phyloP scores from a whole-genome alignment of 2,329 filamentous ascomycete species.

The Dactylellina leptospora region DNA sequence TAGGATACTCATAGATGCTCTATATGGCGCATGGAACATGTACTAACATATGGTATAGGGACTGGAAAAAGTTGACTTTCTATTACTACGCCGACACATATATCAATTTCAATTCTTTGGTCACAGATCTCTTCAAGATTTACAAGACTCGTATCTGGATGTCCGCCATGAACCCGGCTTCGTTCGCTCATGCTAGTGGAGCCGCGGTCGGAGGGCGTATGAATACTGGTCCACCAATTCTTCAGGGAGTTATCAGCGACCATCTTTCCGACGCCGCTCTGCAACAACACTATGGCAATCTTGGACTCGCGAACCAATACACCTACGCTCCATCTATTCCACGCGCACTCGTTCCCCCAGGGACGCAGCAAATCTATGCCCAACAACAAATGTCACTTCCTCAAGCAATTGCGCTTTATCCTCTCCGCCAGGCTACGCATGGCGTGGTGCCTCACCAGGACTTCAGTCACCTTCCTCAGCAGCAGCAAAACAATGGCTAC shows the following conservation, averaged over 20 bases:
- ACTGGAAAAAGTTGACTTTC: conserved; percentile 98
- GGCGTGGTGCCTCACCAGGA: conserved; percentile 49
- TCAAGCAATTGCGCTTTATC: conserved; percentile 41
- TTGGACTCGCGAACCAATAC: conserved; percentile 34
- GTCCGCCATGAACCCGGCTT: conserved; percentile 97
- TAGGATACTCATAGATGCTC: conserved; percentile 66
- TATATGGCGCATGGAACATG: neutral
- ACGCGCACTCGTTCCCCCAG: conserved; percentile 45
- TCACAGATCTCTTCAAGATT: conserved; percentile 97
- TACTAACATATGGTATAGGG: conserved; percentile 67
- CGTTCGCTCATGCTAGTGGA: conserved; percentile 80
- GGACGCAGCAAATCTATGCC: conserved; percentile 49
- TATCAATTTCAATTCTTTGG: conserved; percentile 98
- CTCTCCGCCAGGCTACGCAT: conserved; percentile 44
- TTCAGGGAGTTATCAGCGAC: conserved; percentile 49
- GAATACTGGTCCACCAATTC: conserved; percentile 45
- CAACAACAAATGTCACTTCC: conserved; percentile 50
- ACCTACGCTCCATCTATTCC: conserved; percentile 47
- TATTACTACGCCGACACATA: conserved; percentile 99
- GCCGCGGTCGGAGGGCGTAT: conserved; percentile 22
- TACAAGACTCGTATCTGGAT: conserved; percentile 99
- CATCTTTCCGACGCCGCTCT: conserved; percentile 46
- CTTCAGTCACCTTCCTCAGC: conserved; percentile 52
- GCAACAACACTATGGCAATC: conserved; percentile 49
- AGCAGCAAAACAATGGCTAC: conserved; percentile 51